Evolutionary conservation across 2,329 filamentous ascomycete species (phyloP), one percentile per base, ranked within the genome.

Genomic region (Didymella sp.): DNA sequence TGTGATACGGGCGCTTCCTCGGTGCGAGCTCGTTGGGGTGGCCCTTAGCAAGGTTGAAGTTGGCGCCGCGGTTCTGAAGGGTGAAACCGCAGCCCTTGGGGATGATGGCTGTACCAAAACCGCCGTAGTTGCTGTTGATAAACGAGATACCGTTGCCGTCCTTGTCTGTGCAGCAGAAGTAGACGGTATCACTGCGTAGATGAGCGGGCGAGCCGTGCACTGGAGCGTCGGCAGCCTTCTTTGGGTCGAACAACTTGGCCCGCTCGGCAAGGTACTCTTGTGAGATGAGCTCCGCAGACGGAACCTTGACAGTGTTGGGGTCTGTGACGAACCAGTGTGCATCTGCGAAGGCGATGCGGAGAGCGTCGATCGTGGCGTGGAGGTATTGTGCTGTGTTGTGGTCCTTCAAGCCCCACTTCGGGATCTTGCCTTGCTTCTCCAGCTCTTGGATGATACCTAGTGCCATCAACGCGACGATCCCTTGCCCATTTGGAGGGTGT

Each of bases 401-500:
- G 67, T 96, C 89, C 2, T 82, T 78, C 1, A 84, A 76, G 0
- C 75, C 77, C 76, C 95, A 96, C 0, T 81, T 83, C 0, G 89
- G 87, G 57, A 98, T 92, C 67, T 87, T 87, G 35, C 89, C 89
- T 15, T 83, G 80, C 57, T 87, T 85, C 76, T 96, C 91, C 1
- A 98, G 83, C 72, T 93, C 87, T 73, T 97, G 88, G 45, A 99
- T 81, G 63, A 98, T 96, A 1, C 95, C 95, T 0, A 99, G 81
- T 0, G 95, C 91, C 89, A 98, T 96, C 28, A 98, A 80, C 0
- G 95, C 95, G 2, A 98, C 91, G 62, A 98, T 93, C 1, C 95
- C 95, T 77, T 98, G 95, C 0, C 95, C 93, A 69, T 98, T 98
- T 8, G 95, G 95, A 31, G 94, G 93, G 73, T 98, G 94, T 72